Conservation (phyloP, 1,284 basidiomycete species). For the Trichosporon asahii region DNA sequence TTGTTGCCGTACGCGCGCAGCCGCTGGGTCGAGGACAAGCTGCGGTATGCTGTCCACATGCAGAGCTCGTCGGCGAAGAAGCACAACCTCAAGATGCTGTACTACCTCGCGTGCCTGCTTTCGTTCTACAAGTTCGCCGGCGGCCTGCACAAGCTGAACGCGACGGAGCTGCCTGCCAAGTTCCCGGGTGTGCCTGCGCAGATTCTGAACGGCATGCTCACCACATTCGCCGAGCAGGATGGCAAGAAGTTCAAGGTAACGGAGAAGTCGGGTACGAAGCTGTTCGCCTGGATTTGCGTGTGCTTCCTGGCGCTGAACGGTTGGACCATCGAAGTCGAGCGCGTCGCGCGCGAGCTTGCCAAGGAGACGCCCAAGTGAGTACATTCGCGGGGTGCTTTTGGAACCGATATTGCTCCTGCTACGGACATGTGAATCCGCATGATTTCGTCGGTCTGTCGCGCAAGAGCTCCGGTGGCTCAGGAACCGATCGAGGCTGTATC, state of each 20-base stretch:
- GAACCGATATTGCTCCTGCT: neutral
- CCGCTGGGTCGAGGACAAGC: constrained; percentile 59
- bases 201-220: constrained; percentile 69
- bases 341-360: constrained; percentile 69
- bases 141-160: constrained; percentile 25
- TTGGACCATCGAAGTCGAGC: constrained; percentile 65
- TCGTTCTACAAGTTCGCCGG: constrained; percentile 59
- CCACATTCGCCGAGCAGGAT: constrained; percentile 71
- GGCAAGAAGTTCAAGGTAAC: constrained; percentile 64
- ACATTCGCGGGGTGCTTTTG: neutral
- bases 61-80: constrained; percentile 6
- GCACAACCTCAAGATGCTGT: constrained; percentile 51
- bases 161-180: constrained; percentile 55
- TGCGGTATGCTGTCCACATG: constrained; percentile 29
- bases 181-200: constrained; percentile 61
- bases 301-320: constrained; percentile 73
- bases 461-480: neutral
- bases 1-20: constrained; percentile 64
- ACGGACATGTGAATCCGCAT: neutral
- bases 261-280: constrained; percentile 63
- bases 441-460: neutral
- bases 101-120: constrained; percentile 75
- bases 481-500: neutral
- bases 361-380: constrained; percentile 63
- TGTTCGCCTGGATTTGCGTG: constrained; percentile 73